Conservation (phyloP, 1,284 basidiomycete genomes). For the Ceratorhiza oryzae-sativae region DNA sequence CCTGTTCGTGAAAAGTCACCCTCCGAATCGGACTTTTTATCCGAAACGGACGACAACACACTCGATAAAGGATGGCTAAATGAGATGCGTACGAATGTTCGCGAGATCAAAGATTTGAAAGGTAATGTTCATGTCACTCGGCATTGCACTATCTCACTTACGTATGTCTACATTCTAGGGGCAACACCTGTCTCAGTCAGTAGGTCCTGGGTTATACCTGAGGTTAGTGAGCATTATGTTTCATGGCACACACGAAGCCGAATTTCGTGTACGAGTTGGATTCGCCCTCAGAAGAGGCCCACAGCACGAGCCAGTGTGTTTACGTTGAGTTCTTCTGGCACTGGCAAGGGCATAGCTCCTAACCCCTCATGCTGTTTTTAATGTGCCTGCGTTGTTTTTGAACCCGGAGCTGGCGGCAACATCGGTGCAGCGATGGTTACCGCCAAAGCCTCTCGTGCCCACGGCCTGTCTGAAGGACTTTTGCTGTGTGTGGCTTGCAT, state of each 20-base stretch:
- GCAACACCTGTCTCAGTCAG: background rate
- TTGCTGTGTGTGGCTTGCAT: background rate
- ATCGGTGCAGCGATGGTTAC: conserved; percentile 5
- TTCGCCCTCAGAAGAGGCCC: background rate
- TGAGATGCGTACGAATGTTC: conserved; percentile 27
- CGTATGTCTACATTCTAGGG: background rate
- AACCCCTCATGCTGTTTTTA: conserved; percentile 3
- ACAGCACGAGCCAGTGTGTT: background rate
- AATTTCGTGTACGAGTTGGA: conserved; percentile 12
- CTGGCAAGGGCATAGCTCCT: background rate
- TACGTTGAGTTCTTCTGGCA: no score
- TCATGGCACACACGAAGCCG: background rate
- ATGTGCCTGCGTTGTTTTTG: background rate
- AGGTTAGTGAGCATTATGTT: conserved; percentile 25
- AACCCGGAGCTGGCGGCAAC: conserved; percentile 8
- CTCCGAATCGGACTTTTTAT: conserved; percentile 21
- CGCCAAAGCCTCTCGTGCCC: background rate
- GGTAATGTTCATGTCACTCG: background rate
- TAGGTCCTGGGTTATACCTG: conserved; percentile 30
- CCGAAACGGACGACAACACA: conserved; percentile 37
- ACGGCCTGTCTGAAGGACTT: conserved; percentile 1
- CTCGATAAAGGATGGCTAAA: conserved; percentile 34
- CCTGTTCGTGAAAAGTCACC: background rate
- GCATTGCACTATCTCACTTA: background rate
- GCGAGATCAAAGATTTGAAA: conserved; percentile 34